Base-by-base conservation (phyloP, 75 land plant species). In the Selaginella moellendorffii region DNA sequence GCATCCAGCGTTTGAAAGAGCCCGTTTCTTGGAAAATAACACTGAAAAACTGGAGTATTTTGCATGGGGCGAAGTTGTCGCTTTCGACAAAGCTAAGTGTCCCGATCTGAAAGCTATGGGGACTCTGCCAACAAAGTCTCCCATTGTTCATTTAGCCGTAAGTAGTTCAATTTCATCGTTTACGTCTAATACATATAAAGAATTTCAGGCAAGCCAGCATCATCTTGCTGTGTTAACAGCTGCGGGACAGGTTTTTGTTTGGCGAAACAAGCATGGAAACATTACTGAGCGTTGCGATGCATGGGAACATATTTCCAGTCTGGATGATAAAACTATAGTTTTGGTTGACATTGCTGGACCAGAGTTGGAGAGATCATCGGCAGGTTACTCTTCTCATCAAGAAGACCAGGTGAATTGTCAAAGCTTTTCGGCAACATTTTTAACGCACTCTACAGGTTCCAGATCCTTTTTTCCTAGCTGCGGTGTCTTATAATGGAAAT, bases 231-330 rank as follows among this genome's bases (percentile, higher is more conserved):
- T 74, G 14, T 30, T 76, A 28, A 76, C 78, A 63, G 75, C 65
- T n/a, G 78, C 74, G 67, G 78, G 78, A 20, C 78, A 76, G 29
- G 75, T 76, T 0, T 67, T 68, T 74, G 53, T 76, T 18, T 76
- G 78, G 78, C 65, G 78, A 46, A 74, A 68, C 59, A 67, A 51
- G 27, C 78, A 76, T 63, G 75, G 78, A 14, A 62, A 76, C 42
- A 72, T 76, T 67, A 63, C 63, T 52, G 53, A 68, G 31, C 78
- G 75, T 0, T 71, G 75, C 42, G 54, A 67, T 63, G 70, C 66
- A 72, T 76, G 78, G 78, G 75, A 76, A 51, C 70, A 76, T 58
- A 63, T 72, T 14, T 26, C 78, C 53, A 29, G 24, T 31, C 27
- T 76, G 52, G 78, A 71, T 46, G 68, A 51, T 1, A 67, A 72